These are phyloP conservation scores for Mycena haematopus DNA, from an alignment of 768 basidiomycete species.

Conservation along the genomic window DNA sequence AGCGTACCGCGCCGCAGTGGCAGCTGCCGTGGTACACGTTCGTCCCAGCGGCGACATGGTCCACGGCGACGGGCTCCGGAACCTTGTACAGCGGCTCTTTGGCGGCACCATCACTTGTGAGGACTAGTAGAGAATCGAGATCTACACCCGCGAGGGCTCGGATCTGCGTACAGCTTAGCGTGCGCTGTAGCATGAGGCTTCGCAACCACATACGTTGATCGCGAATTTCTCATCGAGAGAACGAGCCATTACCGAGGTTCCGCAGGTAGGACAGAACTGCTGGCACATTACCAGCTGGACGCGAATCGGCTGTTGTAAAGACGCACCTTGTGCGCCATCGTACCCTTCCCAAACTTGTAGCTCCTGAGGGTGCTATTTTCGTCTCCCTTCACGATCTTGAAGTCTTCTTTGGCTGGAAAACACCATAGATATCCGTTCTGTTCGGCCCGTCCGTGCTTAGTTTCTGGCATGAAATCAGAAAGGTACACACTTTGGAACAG, in stretches of 20 bases:
- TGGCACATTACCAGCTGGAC: neutral
- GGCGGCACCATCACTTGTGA: neutral
- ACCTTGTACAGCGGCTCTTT: neutral
- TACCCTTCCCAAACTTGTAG: constrained; percentile 22
- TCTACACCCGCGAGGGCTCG: constrained; percentile 14
- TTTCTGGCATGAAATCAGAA: neutral
- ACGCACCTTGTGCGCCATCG: constrained; percentile 20
- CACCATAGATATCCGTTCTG: constrained; percentile 25
- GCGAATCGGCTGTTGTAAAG: neutral
- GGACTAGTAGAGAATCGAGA: neutral
- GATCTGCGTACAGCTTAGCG: neutral
- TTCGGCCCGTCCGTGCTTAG: neutral
- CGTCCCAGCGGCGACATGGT: neutral
- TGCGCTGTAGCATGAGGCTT: neutral
- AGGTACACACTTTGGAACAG: constrained; percentile 14
- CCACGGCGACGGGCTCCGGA: constrained; percentile 8
- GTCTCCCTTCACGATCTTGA: constrained; percentile 22
- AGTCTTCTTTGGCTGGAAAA: constrained; percentile 6
- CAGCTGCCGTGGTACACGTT: constrained; percentile 22
- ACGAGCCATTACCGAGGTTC: constrained; percentile 19
- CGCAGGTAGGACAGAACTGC: constrained; percentile 27
- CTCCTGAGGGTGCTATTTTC: constrained; percentile 17
- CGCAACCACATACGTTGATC: constrained; percentile 10
- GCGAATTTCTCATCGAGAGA: neutral
- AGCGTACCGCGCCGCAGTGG: constrained; percentile 28